Evolutionary conservation across 2,329 filamentous ascomycete genomes (phyloP).

Genomic region (Thielaviopsis populi): DNA sequence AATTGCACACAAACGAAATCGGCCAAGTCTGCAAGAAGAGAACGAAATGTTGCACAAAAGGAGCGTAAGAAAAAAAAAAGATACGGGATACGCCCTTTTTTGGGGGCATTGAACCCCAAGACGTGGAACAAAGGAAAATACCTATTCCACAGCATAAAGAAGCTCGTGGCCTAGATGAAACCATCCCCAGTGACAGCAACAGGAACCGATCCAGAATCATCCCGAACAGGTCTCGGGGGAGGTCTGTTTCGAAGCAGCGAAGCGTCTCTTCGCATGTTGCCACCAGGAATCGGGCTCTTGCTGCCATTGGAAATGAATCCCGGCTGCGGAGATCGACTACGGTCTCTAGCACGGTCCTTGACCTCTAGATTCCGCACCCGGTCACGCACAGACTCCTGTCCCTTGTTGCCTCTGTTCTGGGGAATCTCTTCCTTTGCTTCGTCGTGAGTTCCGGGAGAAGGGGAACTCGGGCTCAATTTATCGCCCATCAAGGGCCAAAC

Average conservation of each 20-base stretch:
- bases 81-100: neutral
- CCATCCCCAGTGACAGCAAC: neutral
- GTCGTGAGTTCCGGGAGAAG: neutral
- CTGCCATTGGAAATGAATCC: neutral
- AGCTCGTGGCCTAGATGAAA: neutral
- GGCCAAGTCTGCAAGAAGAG: neutral
- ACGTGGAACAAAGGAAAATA: neutral
- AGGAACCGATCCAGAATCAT: slow-evolving; percentile 1
- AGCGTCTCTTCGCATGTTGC: neutral
- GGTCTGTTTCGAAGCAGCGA: neutral
- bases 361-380: slow-evolving; percentile 14
- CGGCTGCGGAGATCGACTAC: slow-evolving; percentile 4
- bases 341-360: neutral
- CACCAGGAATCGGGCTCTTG: slow-evolving; percentile 1
- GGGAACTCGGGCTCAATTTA: neutral
- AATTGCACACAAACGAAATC: neutral
- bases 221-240: slow-evolving; percentile 7
- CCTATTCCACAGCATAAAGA: neutral
- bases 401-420: neutral
- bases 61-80: slow-evolving; percentile 4
- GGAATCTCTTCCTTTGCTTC: neutral
- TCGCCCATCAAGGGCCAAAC: slow-evolving; percentile 2
- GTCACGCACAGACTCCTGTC: slow-evolving; percentile 9
- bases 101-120: neutral
- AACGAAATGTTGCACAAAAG: neutral